Percentiles rank a stretch among this genome's conserved stretches.
These are phyloP conservation scores for Sanghuangporus baumii DNA, from an alignment of 1,284 basidiomycete genomes.

Conservation along the genomic window DNA sequence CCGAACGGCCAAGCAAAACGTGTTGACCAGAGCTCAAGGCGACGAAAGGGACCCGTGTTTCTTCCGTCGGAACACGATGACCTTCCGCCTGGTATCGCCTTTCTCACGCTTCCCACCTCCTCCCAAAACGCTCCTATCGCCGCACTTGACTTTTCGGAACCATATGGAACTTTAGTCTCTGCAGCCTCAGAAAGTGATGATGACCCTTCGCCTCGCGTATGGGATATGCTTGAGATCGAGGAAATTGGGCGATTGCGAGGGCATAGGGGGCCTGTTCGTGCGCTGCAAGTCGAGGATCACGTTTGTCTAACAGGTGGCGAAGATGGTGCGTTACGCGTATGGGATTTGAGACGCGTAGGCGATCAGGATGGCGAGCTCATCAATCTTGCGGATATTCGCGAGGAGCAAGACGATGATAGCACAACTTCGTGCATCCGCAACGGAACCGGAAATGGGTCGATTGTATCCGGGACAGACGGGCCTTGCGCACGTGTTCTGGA, in stretches of 20 bases:
- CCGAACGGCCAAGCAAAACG: constrained; percentile 34
- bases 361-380: constrained; percentile 53
- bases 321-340: constrained; percentile 80
- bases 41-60: constrained; percentile 89
- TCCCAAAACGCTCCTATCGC: constrained; percentile 76
- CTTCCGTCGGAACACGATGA: constrained; percentile 97
- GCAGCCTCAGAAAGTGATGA: constrained; percentile 63
- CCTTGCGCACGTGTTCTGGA: constrained; percentile 77
- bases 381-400: constrained; percentile 47
- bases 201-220: constrained; percentile 74
- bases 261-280: constrained; percentile 47
- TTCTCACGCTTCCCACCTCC: constrained; percentile 65
- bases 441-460: constrained; percentile 22
- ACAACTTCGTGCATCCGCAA: constrained; percentile 32
- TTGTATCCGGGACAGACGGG: constrained; percentile 27
- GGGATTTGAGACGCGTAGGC: constrained; percentile 82
- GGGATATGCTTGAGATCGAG: constrained; percentile 80
- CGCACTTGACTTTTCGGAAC: constrained; percentile 93
- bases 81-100: constrained; percentile 89
- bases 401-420: constrained; percentile 59
- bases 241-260: constrained; percentile 51
- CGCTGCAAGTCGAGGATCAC: constrained; percentile 93
- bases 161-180: constrained; percentile 90
- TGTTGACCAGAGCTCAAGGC: constrained; percentile 56
- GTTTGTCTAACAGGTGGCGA: constrained; percentile 88